Evolutionary conservation across 2,329 filamentous ascomycete genomes (phyloP).

Genomic region (Bipolaris sorokiniana): DNA sequence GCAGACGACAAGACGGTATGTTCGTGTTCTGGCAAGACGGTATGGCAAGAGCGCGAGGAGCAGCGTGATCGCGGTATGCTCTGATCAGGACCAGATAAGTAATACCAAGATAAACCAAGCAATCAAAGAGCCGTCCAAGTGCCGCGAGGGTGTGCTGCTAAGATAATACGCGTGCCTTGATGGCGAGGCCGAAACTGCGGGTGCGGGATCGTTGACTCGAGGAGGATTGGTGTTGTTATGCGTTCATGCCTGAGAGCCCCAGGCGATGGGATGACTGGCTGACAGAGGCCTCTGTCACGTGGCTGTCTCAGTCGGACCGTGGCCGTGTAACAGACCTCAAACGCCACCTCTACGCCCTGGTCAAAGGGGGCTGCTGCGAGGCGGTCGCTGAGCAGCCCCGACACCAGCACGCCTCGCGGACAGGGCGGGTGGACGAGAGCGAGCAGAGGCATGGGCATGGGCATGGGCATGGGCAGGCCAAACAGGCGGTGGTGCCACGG

Average conservation of each 20-base stretch:
- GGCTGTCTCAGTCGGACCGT: constrained; percentile 43
- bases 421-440: background rate
- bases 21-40: constrained; percentile 95
- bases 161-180: constrained; percentile 31
- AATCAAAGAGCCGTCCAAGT: constrained; percentile 26
- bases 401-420: background rate
- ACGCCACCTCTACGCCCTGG: constrained; percentile 32
- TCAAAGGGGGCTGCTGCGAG: constrained; percentile 12
- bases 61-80: constrained; percentile 90
- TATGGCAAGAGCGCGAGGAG: constrained; percentile 96
- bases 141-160: constrained; percentile 23
- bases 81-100: constrained; percentile 61
- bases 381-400: constrained; percentile 5
- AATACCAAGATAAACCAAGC: constrained; percentile 26
- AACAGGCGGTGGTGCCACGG: constrained; percentile 35
- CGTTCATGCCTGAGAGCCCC: constrained; percentile 42
- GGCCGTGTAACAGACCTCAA: constrained; percentile 49
- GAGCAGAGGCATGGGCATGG: background rate
- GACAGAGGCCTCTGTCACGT: constrained; percentile 36
- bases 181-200: constrained; percentile 45
- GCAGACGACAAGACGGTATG: constrained; percentile 91
- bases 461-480: background rate
- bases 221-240: constrained; percentile 39
- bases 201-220: constrained; percentile 40
- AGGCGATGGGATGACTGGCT: constrained; percentile 30